phyloP scores from a whole-genome alignment of 768 basidiomycete species.

The Nidula microcarpa region DNA sequence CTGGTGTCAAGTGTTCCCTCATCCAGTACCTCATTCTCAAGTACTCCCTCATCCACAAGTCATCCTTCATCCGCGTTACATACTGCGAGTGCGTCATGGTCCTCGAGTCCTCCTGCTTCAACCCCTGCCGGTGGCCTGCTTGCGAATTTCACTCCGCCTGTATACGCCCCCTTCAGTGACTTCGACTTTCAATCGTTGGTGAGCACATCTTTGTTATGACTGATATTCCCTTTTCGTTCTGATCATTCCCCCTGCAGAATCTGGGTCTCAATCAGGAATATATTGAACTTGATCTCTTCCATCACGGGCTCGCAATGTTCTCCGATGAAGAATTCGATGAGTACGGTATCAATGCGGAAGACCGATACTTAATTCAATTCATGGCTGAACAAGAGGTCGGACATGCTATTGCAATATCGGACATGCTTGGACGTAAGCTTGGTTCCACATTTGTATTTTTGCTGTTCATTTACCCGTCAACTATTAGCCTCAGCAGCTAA shows the following conservation, averaged over 20 bases:
- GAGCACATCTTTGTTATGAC: constrained; percentile 1
- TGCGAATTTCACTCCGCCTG: constrained; percentile 15
- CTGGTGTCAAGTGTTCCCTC: no score
- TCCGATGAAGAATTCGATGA: constrained; percentile 51
- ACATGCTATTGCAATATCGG: constrained; percentile 51
- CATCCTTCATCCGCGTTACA: no score
- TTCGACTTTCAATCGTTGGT: constrained; percentile 53
- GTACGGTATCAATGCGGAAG: constrained; percentile 49
- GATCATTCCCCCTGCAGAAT: constrained; percentile 22
- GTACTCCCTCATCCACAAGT: no score
- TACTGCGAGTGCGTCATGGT: no score
- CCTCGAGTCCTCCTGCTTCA: no score
- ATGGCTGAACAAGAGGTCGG: constrained; percentile 67
- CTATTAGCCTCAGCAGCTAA: constrained; percentile 40
- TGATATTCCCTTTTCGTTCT: neutral
- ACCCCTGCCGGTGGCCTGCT: neutral
- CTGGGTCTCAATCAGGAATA: constrained; percentile 62
- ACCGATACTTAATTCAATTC: constrained; percentile 52
- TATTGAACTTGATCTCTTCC: constrained; percentile 60
- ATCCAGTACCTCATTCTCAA: no score
- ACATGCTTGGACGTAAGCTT: constrained; percentile 40
- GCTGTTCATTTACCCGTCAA: neutral
- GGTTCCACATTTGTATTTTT: constrained; percentile 2
- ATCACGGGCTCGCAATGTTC: constrained; percentile 53
- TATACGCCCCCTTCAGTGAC: constrained; percentile 28